A percentile compares a stretch with the other conserved stretches of the same genome.
phyloP scores from a whole-genome alignment of 2,329 filamentous ascomycete genomes.

The Colletotrichum coccodes region DNA sequence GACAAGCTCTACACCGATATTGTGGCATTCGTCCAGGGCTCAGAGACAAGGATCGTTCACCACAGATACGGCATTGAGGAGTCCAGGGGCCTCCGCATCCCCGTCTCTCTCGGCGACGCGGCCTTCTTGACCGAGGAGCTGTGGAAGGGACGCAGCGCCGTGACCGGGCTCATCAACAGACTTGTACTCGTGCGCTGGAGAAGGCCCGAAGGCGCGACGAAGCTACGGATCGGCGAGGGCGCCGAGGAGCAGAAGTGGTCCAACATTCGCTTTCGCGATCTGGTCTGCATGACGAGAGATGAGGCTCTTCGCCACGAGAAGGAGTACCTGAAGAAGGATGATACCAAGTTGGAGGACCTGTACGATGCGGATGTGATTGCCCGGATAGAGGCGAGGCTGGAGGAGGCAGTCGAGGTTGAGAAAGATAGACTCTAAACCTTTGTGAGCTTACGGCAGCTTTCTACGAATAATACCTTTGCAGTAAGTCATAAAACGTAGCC shows the following conservation, averaged over 20 bases:
- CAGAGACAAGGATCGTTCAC: conserved; percentile 75
- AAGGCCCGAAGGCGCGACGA: conserved; percentile 68
- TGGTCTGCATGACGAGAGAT: conserved; percentile 95
- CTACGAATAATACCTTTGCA: neutral
- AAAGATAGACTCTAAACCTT: conserved; percentile 51
- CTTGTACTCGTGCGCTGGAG: conserved; percentile 85
- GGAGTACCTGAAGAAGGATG: conserved; percentile 77
- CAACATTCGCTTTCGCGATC: conserved; percentile 72
- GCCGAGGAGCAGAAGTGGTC: conserved; percentile 82
- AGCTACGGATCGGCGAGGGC: conserved; percentile 68
- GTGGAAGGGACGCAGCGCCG: conserved; percentile 81
- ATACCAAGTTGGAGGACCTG: conserved; percentile 74
- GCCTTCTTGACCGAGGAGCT: conserved; percentile 92
- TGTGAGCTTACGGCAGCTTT: neutral
- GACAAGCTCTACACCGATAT: conserved; percentile 95
- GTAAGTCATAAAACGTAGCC: too few species aligned
- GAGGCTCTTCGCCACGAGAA: conserved; percentile 85
- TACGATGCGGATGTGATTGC: conserved; percentile 77
- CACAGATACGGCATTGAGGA: conserved; percentile 27
- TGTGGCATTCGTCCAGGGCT: conserved; percentile 77
- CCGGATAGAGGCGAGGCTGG: conserved; percentile 72
- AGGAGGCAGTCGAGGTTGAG: conserved; percentile 73
- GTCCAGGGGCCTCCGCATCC: conserved; percentile 79
- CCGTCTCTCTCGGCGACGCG: conserved; percentile 82
- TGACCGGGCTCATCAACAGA: conserved; percentile 84